Conservation (phyloP, 2,329 filamentous ascomycete species). For the Ceratocystis cubensis region DNA sequence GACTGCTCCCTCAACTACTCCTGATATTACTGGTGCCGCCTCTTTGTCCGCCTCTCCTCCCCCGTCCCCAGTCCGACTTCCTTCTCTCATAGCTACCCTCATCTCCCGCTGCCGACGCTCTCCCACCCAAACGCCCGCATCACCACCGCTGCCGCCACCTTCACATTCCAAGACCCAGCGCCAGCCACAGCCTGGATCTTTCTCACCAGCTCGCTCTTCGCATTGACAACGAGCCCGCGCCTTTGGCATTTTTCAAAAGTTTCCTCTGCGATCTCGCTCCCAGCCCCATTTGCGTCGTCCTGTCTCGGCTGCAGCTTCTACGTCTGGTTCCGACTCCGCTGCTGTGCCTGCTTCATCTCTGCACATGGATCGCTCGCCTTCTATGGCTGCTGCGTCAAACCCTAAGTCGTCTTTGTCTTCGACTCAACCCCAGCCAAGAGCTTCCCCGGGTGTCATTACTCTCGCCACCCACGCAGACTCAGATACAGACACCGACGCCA, state of each 20-base stretch:
- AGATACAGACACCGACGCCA: not conserved
- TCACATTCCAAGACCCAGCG: not conserved
- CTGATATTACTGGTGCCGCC: not conserved
- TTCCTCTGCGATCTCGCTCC: constrained; percentile 15
- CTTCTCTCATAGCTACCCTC: constrained; percentile 13
- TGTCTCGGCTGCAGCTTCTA: not conserved
- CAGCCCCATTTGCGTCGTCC: constrained; percentile 12
- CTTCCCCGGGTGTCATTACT: not conserved
- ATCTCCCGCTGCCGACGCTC: constrained; percentile 16
- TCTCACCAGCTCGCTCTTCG: constrained; percentile 5
- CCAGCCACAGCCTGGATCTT: too few species aligned
- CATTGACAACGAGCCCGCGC: constrained; percentile 21
- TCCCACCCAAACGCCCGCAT: constrained; percentile 1
- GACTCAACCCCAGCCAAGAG: not conserved
- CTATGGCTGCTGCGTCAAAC: not conserved
- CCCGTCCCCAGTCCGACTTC: not conserved
- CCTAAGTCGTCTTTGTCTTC: not conserved
- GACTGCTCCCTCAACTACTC: not conserved
- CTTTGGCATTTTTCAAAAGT: constrained; percentile 19
- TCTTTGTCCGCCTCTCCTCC: not conserved
- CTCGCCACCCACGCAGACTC: not conserved
- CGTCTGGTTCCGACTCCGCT: not conserved
- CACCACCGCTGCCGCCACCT: not conserved
- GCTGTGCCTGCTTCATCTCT: not conserved
- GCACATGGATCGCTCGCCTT: not conserved